Evolutionary conservation across 1,139 yeast species (phyloP), one percentile per base, ranked within the genome.

Genomic region (Debaryomycetaceae sp.): DNA sequence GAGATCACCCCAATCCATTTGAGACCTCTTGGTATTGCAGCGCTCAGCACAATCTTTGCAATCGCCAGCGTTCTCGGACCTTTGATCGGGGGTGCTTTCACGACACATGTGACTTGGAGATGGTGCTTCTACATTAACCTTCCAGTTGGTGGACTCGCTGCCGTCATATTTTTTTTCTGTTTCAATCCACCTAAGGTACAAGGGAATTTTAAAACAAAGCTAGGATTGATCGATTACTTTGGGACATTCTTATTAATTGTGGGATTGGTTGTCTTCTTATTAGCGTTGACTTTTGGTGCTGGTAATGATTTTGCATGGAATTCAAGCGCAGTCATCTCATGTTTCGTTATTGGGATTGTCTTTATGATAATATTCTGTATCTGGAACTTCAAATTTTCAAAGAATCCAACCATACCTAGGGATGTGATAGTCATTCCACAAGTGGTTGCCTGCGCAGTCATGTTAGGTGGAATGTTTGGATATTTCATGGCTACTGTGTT

Each of bases 61-160:
- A 48, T 79, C 8, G 84, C 85, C 2, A 72, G 75, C 44, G 78
- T 78, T 1, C 51, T 76, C 11, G 86, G 85, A 0, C 86, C 86
- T 0, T 70, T 81, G 44, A 58, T 81, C 20, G 80, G 81, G 47
- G 80, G 81, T 27, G 80, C 76, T 0, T 75, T 80, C 46, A 70
- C 77, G 5, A 56, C 66, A 23, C 63, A 67, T 46, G 64, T 62
- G 23, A 49, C 67, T 7, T 81, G 86, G 86, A 68, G 80, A 50
- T 49, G 57, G 52, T 40, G 72, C 60, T 49, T 49, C 34, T 49
- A 45, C 23, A 48, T 49, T 29, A 69, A 69, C 45, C 63, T 69
- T 47, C 75, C 75, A 9, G 57, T 69, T 49, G 75, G 75, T 9
- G 74, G 65, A 1, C 44, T 63, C 24, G 72, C 74, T 1, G 41